Base-by-base conservation (phyloP, 306 rosid species). In the Cicer arietinum region DNA sequence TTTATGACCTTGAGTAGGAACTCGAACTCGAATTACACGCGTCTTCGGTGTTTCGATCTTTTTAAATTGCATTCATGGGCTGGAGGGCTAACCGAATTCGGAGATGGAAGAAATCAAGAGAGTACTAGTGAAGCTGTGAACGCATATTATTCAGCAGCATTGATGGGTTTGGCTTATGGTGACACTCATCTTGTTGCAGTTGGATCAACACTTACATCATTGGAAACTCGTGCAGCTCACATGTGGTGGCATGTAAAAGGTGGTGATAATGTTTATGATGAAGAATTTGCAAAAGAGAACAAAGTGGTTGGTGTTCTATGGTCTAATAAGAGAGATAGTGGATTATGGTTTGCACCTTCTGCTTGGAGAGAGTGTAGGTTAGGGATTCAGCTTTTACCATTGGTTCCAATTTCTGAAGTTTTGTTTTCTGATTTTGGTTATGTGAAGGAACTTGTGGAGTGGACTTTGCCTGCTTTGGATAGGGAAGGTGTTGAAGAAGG, bases 41-140 rank as follows among this genome's bases (percentile, higher is more conserved):
- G 96, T 2, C 41, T 94, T 20, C 86, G 98, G 77, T 86, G 90
- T 81, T 94, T 94, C 7, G 97, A 91, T 75, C 76, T 81, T 35
- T 91, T 83, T 66, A 90, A 87, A 48, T 77, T 88, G 75, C 97
- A 94, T 60, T 94, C 97, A 0, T 91, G 98, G 98, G 96, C 97
- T 1, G 90, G 90, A 40, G 97, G 98, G 7, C 78, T 91, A 18
- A 74, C 87, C 20, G 78, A 84, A 80, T 81, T 56, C n/a, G 91
- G 80, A 1, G 90, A 94, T 14, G 97, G 98, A 35, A 79, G 98
- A 45, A 59, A 91, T 85, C 88, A 94, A 8, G 96, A 94, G 83
- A 91, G 97, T 75, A 81, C 91, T 0, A 91, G 98, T 44, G 98
- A 94, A 76, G 97, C 97, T 1, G 84, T 94, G 37, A 94, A 88